phyloP scores from a whole-genome alignment of 2,329 filamentous ascomycete species.

The Calonectria pteridis region DNA sequence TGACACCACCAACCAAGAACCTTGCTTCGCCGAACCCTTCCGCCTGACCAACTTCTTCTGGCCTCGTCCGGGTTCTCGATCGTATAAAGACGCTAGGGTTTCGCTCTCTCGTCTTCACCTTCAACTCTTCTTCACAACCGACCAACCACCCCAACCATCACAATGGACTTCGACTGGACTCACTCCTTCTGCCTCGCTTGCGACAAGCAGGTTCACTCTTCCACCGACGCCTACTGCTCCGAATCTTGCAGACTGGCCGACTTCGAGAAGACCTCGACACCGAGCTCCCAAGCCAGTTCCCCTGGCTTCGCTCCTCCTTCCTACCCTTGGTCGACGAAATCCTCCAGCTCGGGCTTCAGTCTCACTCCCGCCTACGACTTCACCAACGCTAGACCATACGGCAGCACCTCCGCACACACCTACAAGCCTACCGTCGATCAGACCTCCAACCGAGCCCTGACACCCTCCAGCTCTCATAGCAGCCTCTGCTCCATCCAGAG shows the following conservation, averaged over 20 bases:
- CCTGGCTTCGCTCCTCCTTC: constrained; percentile 64
- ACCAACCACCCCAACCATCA: constrained; percentile 31
- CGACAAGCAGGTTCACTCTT: constrained; percentile 81
- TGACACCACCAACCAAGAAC: constrained; percentile 18
- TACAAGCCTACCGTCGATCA: constrained; percentile 43
- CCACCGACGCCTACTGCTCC: constrained; percentile 88
- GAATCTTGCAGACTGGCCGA: constrained; percentile 91
- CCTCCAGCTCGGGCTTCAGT: constrained; percentile 66
- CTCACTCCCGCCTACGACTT: constrained; percentile 84
- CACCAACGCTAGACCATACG: constrained; percentile 70
- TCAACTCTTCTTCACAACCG: constrained; percentile 27
- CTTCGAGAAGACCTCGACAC: constrained; percentile 77
- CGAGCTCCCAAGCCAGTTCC: constrained; percentile 70
- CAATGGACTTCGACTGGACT: constrained; percentile 78
- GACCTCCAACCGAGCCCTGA: constrained; percentile 59
- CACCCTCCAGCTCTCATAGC: constrained; percentile 83
- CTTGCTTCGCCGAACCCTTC: constrained; percentile 27
- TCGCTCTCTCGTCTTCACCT: constrained; percentile 25
- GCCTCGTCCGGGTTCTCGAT: constrained; percentile 23
- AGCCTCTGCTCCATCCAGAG: constrained; percentile 86
- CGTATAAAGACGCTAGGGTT: constrained; percentile 25
- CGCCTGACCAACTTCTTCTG: constrained; percentile 21
- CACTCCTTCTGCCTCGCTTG: constrained; percentile 95
- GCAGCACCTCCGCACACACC: constrained; percentile 59
- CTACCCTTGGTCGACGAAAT: constrained; percentile 62